phyloP scores from a whole-genome alignment of 495 filamentous ascomycete species.

The Daldinia concentrica region DNA sequence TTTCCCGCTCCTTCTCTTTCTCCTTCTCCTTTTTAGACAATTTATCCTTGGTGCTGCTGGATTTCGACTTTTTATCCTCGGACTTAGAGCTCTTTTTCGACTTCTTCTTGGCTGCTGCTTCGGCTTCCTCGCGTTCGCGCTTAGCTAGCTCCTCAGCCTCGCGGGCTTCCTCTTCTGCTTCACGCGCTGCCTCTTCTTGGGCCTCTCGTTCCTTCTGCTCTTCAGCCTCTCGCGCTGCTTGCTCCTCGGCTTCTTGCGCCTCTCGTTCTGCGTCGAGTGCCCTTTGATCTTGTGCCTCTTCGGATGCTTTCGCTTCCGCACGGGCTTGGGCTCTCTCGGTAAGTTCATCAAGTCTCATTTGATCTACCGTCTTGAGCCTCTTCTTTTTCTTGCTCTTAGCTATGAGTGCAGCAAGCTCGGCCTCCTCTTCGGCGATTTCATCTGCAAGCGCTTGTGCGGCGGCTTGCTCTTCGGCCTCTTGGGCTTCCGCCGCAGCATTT shows the following conservation, averaged over 20 bases:
- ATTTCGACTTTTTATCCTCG: conserved; percentile 44
- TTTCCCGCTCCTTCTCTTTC: conserved; percentile 22
- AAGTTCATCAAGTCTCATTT: conserved; percentile 52
- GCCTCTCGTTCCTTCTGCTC: conserved; percentile 42
- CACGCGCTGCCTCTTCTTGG: conserved; percentile 33
- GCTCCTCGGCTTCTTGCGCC: conserved; percentile 44
- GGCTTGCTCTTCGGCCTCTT: conserved; percentile 33
- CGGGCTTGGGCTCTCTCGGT: conserved; percentile 49
- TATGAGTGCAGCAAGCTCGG: conserved; percentile 32
- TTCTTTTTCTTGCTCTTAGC: conserved; percentile 40
- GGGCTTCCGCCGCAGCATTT: conserved; percentile 24
- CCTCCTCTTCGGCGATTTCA: conserved; percentile 43
- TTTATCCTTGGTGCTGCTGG: conserved; percentile 39
- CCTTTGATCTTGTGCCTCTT: conserved; percentile 42
- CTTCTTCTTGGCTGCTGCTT: conserved; percentile 51
- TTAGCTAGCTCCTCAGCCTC: conserved; percentile 43
- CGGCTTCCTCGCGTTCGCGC: conserved; percentile 47
- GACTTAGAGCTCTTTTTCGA: conserved; percentile 53
- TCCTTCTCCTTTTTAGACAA: conserved; percentile 35
- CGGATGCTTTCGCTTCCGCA: conserved; percentile 41
- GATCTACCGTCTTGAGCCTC: conserved; percentile 48
- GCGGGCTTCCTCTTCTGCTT: conserved; percentile 49
- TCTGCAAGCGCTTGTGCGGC: conserved; percentile 42
- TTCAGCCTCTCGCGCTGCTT: conserved; percentile 47
- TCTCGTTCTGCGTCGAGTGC: conserved; percentile 28